phyloP scores from a whole-genome alignment of 1,284 basidiomycete species.

The Kwoniella shivajii region DNA sequence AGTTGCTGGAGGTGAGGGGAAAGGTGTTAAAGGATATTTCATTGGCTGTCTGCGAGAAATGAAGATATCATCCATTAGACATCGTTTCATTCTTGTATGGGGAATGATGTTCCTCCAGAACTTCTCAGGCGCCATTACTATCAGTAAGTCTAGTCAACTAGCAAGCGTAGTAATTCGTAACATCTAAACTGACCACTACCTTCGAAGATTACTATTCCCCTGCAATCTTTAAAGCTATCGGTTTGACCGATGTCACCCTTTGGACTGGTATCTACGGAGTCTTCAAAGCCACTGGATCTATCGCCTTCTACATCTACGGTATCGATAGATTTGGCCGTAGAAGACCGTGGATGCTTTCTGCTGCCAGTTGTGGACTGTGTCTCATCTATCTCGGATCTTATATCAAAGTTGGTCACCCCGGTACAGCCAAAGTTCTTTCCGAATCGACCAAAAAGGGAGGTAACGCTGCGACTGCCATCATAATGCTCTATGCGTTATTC shows the following conservation, averaged over 20 bases:
- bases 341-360: conserved; percentile 39
- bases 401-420: conserved; percentile 31
- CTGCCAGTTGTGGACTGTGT: conserved; percentile 21
- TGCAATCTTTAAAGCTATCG: conserved; percentile 47
- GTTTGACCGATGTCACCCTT: conserved; percentile 43
- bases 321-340: conserved; percentile 44
- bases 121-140: conserved; percentile 37
- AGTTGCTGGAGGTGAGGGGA: conserved; percentile 16
- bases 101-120: conserved; percentile 41
- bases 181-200: neutral
- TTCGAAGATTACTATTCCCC: conserved; percentile 39
- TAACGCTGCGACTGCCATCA: conserved; percentile 31
- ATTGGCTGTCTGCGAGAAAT: conserved; percentile 32
- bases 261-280: conserved; percentile 54
- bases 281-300: conserved; percentile 41
- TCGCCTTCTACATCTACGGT: conserved; percentile 36
- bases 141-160: conserved; percentile 10
- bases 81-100: conserved; percentile 11
- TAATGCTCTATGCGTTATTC: conserved; percentile 30
- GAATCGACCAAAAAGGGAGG: conserved; percentile 30
- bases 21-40: conserved; percentile 28
- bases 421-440: conserved; percentile 9
- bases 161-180: neutral
- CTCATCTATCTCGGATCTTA: conserved; percentile 34
- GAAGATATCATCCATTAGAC: conserved; percentile 30